Conservation (phyloP, 2,329 filamentous ascomycete genomes). For the Fusarium chlamydosporum region DNA sequence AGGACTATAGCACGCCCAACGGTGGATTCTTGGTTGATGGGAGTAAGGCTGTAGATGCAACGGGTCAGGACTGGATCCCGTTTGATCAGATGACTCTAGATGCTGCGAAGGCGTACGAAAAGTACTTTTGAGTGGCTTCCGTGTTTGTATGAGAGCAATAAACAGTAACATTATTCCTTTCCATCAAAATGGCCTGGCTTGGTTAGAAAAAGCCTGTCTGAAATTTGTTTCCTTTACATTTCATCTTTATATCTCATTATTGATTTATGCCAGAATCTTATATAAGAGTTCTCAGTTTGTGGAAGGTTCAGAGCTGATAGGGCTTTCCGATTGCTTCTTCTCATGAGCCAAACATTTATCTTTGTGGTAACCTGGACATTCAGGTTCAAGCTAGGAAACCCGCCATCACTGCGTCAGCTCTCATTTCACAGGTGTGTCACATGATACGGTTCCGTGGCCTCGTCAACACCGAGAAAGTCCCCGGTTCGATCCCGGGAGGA, state of each 20-base stretch:
- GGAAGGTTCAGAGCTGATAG: rapidly evolving
- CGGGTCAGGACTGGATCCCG: slow-evolving; percentile 16
- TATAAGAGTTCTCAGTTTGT: neutral
- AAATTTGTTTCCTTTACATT: neutral
- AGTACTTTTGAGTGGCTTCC: slow-evolving; percentile 1
- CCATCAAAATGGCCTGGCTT: too few relatives aligned
- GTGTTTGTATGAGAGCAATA: neutral
- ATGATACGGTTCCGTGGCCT: slow-evolving; percentile 21
- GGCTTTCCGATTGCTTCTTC: neutral
- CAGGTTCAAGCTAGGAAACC: neutral
- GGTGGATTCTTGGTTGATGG: neutral
- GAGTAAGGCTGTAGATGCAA: slow-evolving; percentile 14
- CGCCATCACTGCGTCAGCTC: too few relatives aligned
- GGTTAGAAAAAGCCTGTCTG: rapidly evolving
- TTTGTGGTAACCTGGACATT: neutral
- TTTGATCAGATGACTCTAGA: slow-evolving; percentile 22
- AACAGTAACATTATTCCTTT: neutral
- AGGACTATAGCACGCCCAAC: slow-evolving; percentile 9
- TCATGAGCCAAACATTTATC: neutral
- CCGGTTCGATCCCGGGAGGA: slow-evolving; percentile 37
- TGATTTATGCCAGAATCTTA: too few relatives aligned
- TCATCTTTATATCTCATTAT: neutral
- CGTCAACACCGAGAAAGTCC: slow-evolving; percentile 41
- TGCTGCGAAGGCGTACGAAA: slow-evolving; percentile 17
- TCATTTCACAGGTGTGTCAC: too few relatives aligned